phyloP scores from a whole-genome alignment of 2,329 filamentous ascomycete genomes.

The Cercospora brassicicola region DNA sequence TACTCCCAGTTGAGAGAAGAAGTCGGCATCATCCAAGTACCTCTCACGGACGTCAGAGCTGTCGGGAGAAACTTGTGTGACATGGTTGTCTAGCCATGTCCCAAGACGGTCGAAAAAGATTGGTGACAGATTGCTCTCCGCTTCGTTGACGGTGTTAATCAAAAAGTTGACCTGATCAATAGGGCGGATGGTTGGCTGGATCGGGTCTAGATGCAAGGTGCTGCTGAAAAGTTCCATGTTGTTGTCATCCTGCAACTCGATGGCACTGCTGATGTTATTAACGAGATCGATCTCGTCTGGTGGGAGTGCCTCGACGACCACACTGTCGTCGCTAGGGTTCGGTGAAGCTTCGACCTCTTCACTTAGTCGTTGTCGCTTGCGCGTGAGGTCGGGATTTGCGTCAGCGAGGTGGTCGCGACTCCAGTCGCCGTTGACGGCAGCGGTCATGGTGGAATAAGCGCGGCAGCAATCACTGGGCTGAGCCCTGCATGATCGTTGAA shows the following conservation, averaged over 20 bases:
- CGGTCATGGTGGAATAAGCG: not conserved
- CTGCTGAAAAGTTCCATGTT: constrained; percentile 25
- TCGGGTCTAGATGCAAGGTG: constrained; percentile 15
- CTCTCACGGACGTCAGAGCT: constrained; percentile 5
- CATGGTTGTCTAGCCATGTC: constrained; percentile 24
- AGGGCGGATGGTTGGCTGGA: not conserved
- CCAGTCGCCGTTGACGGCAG: constrained; percentile 18
- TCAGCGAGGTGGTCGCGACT: constrained; percentile 48
- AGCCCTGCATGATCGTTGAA: constrained; percentile 5
- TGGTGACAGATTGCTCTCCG: not conserved
- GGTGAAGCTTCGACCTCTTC: constrained; percentile 38
- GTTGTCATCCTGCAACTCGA: constrained; percentile 42
- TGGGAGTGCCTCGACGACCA: constrained; percentile 35
- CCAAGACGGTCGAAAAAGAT: constrained; percentile 4
- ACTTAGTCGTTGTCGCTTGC: constrained; percentile 49
- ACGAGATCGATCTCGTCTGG: constrained; percentile 47
- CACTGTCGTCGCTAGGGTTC: constrained; percentile 27
- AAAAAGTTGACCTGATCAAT: constrained; percentile 20
- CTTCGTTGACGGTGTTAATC: not conserved
- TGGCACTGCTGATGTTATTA: constrained; percentile 39
- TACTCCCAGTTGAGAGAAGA: constrained; percentile 26
- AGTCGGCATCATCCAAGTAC: constrained; percentile 25
- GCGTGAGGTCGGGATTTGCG: constrained; percentile 46
- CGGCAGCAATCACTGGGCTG: not conserved
- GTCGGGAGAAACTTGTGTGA: constrained; percentile 21